These are phyloP conservation scores for Ajuga chamaepitys DNA, from an alignment of 257 asterid species.

Conservation along the genomic window DNA sequence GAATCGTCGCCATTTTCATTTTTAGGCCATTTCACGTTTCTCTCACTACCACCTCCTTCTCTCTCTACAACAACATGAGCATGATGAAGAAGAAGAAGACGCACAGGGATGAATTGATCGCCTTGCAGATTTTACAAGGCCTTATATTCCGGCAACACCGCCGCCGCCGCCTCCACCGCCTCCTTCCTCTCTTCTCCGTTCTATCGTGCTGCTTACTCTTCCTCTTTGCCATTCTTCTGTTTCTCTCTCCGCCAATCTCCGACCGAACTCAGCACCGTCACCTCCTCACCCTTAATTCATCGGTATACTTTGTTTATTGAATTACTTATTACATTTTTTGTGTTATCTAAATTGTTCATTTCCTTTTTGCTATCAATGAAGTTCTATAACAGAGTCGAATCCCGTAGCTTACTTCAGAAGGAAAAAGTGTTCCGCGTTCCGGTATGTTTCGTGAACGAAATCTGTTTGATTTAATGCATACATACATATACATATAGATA, in stretches of 20 bases:
- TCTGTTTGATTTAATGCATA: background rate
- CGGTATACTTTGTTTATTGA: constrained; percentile 7
- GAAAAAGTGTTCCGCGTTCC: constrained; percentile 42
- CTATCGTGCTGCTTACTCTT: constrained; percentile 34
- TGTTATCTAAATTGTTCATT: background rate
- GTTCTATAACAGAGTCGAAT: constrained; percentile 21
- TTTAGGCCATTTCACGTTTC: background rate
- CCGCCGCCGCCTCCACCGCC: constrained; percentile 34
- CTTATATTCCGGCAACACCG: constrained; percentile 36
- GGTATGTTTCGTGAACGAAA: constrained; percentile 31
- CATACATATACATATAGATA: background rate
- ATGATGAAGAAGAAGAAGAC: constrained; percentile 34
- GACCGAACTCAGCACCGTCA: constrained; percentile 16
- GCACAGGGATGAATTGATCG: constrained; percentile 24
- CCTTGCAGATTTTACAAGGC: constrained; percentile 35
- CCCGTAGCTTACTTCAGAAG: constrained; percentile 26
- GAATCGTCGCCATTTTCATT: constrained; percentile 12
- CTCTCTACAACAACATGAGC: constrained; percentile 14
- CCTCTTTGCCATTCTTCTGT: constrained; percentile 32
- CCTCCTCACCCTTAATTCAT: constrained; percentile 6
- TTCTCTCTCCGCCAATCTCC: constrained; percentile 37
- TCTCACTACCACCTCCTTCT: background rate
- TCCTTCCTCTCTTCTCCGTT: constrained; percentile 38
- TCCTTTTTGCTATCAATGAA: constrained; percentile 5
- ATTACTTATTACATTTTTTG: background rate